These are phyloP conservation scores for Polygonum maritimum DNA, from an alignment of 148 eudicot genomes.

Conservation along the genomic window DNA sequence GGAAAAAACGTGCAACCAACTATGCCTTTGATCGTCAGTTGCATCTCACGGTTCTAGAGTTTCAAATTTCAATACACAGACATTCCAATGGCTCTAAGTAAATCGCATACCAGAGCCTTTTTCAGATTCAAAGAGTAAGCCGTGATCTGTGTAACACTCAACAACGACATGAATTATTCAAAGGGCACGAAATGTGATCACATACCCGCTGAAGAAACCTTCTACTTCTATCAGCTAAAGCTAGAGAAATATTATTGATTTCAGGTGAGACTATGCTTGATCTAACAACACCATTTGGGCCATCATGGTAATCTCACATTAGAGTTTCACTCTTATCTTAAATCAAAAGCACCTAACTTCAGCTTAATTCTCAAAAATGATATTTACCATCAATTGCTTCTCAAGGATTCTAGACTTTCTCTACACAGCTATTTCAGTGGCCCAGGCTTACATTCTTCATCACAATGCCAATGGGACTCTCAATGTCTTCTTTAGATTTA, in stretches of 20 bases:
- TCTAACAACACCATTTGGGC: not conserved
- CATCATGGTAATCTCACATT: not conserved
- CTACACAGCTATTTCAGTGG: no score
- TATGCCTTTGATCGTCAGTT: not conserved
- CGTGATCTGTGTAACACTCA: not conserved
- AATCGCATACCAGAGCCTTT: not conserved
- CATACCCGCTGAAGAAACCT: no score
- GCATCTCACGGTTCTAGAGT: not conserved
- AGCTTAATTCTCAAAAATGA: not conserved
- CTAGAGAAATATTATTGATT: not conserved
- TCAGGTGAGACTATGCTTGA: not conserved
- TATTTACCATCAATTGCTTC: no score
- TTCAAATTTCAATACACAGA: not conserved
- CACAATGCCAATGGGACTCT: no score
- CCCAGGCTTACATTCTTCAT: no score
- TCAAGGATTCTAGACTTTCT: no score
- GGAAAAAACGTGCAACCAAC: no score
- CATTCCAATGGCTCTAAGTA: not conserved
- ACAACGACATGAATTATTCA: no score
- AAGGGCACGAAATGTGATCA: no score
- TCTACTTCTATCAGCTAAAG: not conserved
- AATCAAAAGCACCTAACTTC: not conserved
- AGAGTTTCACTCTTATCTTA: not conserved
- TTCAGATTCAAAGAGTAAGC: not conserved
- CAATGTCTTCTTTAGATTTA: no score